Evolutionary conservation across 257 asterid genomes (phyloP), one percentile per base, ranked within the genome.

Genomic region (Capsicum chinense): DNA sequence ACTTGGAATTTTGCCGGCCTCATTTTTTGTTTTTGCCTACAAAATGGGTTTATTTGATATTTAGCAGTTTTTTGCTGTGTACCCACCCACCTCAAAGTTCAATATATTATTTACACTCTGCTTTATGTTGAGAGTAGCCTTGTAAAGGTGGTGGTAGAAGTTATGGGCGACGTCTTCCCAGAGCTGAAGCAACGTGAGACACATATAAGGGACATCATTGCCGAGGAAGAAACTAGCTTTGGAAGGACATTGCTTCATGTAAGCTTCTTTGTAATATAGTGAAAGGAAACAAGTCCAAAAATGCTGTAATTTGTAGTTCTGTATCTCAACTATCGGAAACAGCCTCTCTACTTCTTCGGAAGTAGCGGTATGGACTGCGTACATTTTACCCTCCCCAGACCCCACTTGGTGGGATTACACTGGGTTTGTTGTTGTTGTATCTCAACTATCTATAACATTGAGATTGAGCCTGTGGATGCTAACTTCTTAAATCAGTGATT

Each of bases 201-300:
- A 63, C 92, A 90, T 88, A 93, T 97, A 60, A 87, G 85, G 88
- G 93, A 91, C 54, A 93, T 87, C 80, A 95, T 97, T 89, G 98
- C 97, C 80, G 95, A 88, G 82, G 99, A 97, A 86, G 98, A 97
- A 88, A 87, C 93, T 64, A 93, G 98, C 91, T 97, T 97, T 89
- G 98, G 98, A 85, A 89, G 92, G 90, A 97, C 99, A 54, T 90
- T 97, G 86, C 89, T 88, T 83, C 95, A 95, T 83, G 99, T 94
- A 90, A 69, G 91, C 70, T 85, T 17, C 58, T 39, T 15, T 54
- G 48, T 26, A 14, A 54, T 78, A 14, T 52, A 8, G 26, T 69
- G 50, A 54, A 54, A 78, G 47, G 64, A 78, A 78, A 26, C 81
- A 54, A 78, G 64, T 33, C 8, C 50, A 2, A 3, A 54, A 78